These are phyloP conservation scores for Moesziomyces sp. DNA, from an alignment of 1,284 basidiomycete species.

Conservation along the genomic window DNA sequence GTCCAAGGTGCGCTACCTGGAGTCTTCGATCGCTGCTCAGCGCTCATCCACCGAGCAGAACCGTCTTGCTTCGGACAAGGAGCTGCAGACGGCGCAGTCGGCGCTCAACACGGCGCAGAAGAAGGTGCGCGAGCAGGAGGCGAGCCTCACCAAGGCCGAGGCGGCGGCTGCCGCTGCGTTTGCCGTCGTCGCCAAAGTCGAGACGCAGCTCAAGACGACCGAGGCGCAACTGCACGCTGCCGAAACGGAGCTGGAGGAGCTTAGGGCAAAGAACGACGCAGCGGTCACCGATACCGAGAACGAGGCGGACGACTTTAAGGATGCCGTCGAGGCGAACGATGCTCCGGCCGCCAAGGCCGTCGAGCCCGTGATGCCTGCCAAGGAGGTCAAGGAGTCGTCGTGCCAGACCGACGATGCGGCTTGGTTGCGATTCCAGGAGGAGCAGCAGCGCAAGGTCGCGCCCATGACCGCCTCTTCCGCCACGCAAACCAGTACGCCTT, in stretches of 20 bases:
- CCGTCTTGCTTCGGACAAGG: constrained; percentile 45
- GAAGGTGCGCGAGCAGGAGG: constrained; percentile 48
- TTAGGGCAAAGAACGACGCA: constrained; percentile 31
- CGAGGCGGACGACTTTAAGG: constrained; percentile 42
- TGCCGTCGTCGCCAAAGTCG: constrained; percentile 36
- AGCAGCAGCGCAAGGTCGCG: constrained; percentile 10
- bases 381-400: constrained; percentile 47
- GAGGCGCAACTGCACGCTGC: constrained; percentile 18
- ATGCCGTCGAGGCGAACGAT: constrained; percentile 30
- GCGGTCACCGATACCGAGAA: constrained; percentile 41
- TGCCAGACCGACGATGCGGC: constrained; percentile 57
- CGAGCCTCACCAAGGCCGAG: constrained; percentile 31
- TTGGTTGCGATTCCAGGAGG: constrained; percentile 43
- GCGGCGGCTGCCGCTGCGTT: constrained; percentile 40
- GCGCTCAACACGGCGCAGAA: constrained; percentile 46
- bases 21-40: constrained; percentile 42
- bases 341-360: neutral
- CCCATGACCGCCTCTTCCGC: constrained; percentile 5
- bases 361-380: constrained; percentile 13
- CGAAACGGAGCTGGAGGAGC: constrained; percentile 31
- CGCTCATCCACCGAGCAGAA: constrained; percentile 49
- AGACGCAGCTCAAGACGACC: constrained; percentile 15
- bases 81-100: constrained; percentile 48
- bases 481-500: constrained; percentile 10
- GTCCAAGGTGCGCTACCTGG: constrained; percentile 49